These are phyloP conservation scores for Coemansia furcata DNA, from an alignment of 192 early-diverging fungal genomes.

Conservation along the genomic window DNA sequence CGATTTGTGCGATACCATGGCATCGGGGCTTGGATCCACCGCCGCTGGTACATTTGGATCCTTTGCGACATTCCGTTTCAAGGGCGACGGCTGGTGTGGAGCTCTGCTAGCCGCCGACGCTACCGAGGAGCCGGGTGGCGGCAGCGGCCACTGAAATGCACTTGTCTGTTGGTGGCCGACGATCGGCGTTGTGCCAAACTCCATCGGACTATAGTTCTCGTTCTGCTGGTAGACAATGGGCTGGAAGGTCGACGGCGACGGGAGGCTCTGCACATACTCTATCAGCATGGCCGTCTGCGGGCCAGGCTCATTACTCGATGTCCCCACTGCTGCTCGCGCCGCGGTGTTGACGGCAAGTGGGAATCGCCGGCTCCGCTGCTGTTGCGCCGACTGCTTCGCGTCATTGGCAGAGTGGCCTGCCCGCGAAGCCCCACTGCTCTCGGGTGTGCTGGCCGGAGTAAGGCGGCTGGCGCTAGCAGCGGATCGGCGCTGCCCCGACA, in stretches of 20 bases:
- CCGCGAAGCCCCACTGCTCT: slow-evolving; percentile 5
- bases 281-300: slow-evolving; percentile 66
- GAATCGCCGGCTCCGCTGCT: slow-evolving; percentile 30
- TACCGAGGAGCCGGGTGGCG: slow-evolving; percentile 6
- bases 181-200: slow-evolving; percentile 71
- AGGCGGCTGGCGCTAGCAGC: slow-evolving; percentile 11
- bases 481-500: slow-evolving; percentile 7
- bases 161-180: slow-evolving; percentile 57
- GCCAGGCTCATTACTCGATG: slow-evolving; percentile 55
- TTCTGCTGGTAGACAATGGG: slow-evolving; percentile 70
- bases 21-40: not conserved
- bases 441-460: slow-evolving; percentile 19
- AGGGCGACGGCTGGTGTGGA: slow-evolving; percentile 50
- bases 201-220: slow-evolving; percentile 74
- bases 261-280: slow-evolving; percentile 63
- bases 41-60: not conserved
- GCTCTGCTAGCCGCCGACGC: slow-evolving; percentile 10
- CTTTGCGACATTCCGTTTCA: slow-evolving; percentile 41
- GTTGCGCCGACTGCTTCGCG: not conserved
- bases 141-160: slow-evolving; percentile 72
- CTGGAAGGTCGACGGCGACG: slow-evolving; percentile 75
- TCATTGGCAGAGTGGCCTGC: slow-evolving; percentile 1
- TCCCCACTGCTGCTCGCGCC: slow-evolving; percentile 16
- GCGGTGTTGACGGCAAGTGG: slow-evolving; percentile 48
- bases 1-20: slow-evolving; percentile 1